Conservation (phyloP, 805 yeast genomes). For the Wickerhamomyces hampshirensis region DNA sequence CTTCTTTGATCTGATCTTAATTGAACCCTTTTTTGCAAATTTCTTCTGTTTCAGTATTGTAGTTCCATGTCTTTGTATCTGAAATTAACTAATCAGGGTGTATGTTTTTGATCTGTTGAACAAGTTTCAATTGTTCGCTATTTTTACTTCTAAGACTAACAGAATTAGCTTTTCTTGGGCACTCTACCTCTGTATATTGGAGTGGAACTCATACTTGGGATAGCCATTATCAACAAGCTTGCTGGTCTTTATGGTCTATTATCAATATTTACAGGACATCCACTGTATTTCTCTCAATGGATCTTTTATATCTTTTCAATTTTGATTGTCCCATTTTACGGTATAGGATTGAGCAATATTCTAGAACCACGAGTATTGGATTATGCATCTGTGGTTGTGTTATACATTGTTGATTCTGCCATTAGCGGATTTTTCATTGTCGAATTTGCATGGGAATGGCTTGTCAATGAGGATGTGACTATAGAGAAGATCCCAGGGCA, state of each 20-base stretch:
- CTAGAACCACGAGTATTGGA: slow-evolving; percentile 53
- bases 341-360: slow-evolving; percentile 50
- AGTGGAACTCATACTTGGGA: slow-evolving; percentile 72
- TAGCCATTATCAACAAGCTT: slow-evolving; percentile 80
- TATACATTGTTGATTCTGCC: slow-evolving; percentile 64
- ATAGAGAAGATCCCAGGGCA: slow-evolving; percentile 19
- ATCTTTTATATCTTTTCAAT: slow-evolving; percentile 64
- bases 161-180: slow-evolving; percentile 46
- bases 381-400: slow-evolving; percentile 56
- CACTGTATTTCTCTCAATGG: slow-evolving; percentile 80
- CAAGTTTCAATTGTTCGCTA: not conserved
- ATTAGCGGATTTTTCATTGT: slow-evolving; percentile 64
- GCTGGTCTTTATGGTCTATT: slow-evolving; percentile 85
- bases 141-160: not conserved
- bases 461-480: slow-evolving; percentile 40
- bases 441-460: slow-evolving; percentile 76
- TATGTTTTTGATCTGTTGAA: no score
- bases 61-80: not conserved
- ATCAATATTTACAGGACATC: slow-evolving; percentile 86
- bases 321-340: slow-evolving; percentile 56
- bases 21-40: no score
- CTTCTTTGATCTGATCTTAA: no score
- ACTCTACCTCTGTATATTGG: slow-evolving; percentile 79
- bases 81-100: not conserved
- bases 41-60: not conserved